Conservation (phyloP, 371 early-diverging fungal genomes). For the Dichotomocladium elegans region DNA sequence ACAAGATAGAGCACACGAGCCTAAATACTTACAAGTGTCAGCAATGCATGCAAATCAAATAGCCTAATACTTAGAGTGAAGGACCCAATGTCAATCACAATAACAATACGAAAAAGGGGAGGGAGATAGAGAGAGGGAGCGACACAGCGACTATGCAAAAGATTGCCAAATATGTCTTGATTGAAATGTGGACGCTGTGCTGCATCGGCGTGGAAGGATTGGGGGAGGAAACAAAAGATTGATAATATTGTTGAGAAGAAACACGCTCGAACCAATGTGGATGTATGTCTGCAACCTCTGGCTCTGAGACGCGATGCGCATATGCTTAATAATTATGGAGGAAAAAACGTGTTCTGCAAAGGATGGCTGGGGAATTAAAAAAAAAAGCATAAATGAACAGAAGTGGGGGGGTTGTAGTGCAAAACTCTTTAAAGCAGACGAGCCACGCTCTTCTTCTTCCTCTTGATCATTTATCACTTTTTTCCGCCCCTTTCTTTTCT, state of each 20-base stretch:
- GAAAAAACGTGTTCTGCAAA: neutral
- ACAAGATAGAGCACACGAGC: neutral
- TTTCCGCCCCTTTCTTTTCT: neutral
- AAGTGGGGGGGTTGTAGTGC: too few species aligned
- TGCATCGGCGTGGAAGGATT: neutral
- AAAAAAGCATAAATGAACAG: neutral
- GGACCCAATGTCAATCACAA: neutral
- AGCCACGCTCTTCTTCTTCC: neutral
- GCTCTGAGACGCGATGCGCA: neutral
- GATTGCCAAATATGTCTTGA: neutral
- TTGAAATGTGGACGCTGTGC: neutral
- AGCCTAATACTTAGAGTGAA: neutral
- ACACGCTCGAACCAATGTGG: too few species aligned
- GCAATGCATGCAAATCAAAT: neutral
- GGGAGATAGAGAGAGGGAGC: too few species aligned
- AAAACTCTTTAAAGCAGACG: too few species aligned
- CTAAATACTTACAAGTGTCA: neutral
- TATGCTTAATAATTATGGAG: neutral
- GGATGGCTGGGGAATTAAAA: neutral
- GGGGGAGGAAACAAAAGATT: too few species aligned
- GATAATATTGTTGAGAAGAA: too few species aligned
- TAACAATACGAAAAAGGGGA: neutral
- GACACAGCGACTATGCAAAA: slow-evolving; percentile 9
- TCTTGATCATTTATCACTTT: neutral
- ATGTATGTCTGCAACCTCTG: too few species aligned